Evolutionary conservation across 2,329 filamentous ascomycete genomes (phyloP).

Genomic region (Fusarium acutatum): DNA sequence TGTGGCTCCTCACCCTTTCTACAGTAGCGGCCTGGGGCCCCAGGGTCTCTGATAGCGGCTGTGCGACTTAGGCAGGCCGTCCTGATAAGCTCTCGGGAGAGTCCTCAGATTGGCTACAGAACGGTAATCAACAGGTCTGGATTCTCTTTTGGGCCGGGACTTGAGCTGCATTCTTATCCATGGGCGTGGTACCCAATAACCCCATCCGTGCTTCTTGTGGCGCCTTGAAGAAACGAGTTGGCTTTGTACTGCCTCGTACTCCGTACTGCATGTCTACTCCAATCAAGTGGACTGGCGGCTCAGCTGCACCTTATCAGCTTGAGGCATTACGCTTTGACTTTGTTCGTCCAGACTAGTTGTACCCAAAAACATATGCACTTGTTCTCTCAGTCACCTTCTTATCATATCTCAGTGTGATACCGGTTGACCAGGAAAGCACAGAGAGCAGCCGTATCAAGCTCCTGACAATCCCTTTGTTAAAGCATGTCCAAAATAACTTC

Average conservation of each 20-base stretch:
- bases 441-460: background rate
- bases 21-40: constrained; percentile 20
- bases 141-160: background rate
- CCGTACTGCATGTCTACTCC: background rate
- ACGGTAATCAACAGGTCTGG: constrained; percentile 1
- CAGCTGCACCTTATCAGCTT: background rate
- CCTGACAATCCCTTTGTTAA: background rate
- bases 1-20: constrained; percentile 10
- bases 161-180: constrained; percentile 11
- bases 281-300: background rate
- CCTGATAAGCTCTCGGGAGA: constrained; percentile 25
- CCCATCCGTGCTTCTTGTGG: constrained; percentile 24
- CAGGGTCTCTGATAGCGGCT: constrained; percentile 24
- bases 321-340: background rate
- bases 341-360: background rate
- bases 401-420: background rate
- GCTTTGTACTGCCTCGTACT: background rate
- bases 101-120: constrained; percentile 21
- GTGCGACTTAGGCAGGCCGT: background rate
- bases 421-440: background rate
- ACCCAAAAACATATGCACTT: background rate
- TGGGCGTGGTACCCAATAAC: constrained; percentile 6
- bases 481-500: background rate
- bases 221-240: background rate
- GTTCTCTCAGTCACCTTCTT: background rate